Evolutionary conservation across 2,329 filamentous ascomycete genomes (phyloP).

Genomic region (Fusarium veterinarium): DNA sequence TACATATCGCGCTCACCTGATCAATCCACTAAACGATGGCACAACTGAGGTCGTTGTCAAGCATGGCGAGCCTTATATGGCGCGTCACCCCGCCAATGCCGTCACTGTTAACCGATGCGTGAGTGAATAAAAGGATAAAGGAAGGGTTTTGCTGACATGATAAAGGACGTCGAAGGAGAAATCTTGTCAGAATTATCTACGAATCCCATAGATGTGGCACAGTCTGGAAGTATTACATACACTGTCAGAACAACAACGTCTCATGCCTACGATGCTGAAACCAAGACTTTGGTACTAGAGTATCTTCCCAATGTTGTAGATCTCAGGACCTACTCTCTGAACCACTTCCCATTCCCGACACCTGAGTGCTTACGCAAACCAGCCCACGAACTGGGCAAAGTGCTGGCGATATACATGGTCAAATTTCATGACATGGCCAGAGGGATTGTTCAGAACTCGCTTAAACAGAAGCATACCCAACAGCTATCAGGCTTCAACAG

Average conservation of each 20-base stretch:
- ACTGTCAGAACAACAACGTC: not conserved
- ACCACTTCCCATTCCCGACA: not conserved
- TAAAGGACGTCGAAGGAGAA: not conserved
- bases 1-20: not conserved
- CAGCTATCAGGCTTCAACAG: too few relatives aligned
- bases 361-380: not conserved
- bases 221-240: not conserved
- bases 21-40: not conserved
- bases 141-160: not conserved
- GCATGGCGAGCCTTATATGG: conserved; percentile 9
- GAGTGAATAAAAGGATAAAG: accelerated
- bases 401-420: not conserved
- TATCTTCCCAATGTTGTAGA: not conserved
- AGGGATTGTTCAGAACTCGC: not conserved
- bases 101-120: not conserved
- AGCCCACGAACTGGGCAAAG: not conserved
- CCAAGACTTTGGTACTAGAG: not conserved
- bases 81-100: not conserved
- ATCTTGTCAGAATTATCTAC: not conserved
- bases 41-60: not conserved
- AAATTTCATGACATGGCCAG: not conserved
- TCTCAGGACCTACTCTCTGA: not conserved
- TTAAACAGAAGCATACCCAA: accelerated
- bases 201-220: accelerated
- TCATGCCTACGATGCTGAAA: not conserved